Percentiles rank a stretch among this genome's conserved stretches.
Evolutionary conservation across 2,329 filamentous ascomycete species (phyloP).

Genomic region (Penicillium hesseltinei): DNA sequence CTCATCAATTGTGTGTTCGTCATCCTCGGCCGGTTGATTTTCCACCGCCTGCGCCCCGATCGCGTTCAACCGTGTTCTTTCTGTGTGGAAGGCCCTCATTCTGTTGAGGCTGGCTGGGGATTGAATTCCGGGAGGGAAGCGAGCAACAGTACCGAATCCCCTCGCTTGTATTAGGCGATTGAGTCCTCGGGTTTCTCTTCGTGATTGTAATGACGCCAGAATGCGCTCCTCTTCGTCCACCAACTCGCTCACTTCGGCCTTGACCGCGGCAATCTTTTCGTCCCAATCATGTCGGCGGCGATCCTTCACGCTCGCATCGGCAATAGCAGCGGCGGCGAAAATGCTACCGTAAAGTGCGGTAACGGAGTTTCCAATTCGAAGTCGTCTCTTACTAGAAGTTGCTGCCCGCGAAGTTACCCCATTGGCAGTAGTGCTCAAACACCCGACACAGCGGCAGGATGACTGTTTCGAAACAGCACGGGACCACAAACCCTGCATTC

Average conservation of each 20-base stretch:
- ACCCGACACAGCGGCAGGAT: slow-evolving; percentile 44
- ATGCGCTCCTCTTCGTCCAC: slow-evolving; percentile 41
- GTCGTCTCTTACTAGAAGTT: slow-evolving; percentile 37
- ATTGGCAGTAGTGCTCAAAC: slow-evolving; percentile 37
- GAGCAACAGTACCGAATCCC: slow-evolving; percentile 25
- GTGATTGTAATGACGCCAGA: slow-evolving; percentile 31
- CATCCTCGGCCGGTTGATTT: slow-evolving; percentile 2
- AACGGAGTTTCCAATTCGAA: slow-evolving; percentile 44
- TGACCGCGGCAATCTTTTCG: slow-evolving; percentile 44
- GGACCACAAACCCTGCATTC: slow-evolving; percentile 48
- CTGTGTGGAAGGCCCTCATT: slow-evolving; percentile 21
- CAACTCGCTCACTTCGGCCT: slow-evolving; percentile 41
- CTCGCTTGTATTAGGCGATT: slow-evolving; percentile 25
- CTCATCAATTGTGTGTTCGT: slow-evolving; percentile 14
- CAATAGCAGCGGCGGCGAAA: slow-evolving; percentile 43
- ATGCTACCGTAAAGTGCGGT: slow-evolving; percentile 47
- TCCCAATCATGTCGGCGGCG: slow-evolving; percentile 41
- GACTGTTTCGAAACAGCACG: slow-evolving; percentile 40
- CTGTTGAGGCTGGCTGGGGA: slow-evolving; percentile 13
- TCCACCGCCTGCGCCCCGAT: slow-evolving; percentile 12
- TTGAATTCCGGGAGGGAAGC: slow-evolving; percentile 7
- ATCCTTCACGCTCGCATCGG: slow-evolving; percentile 42
- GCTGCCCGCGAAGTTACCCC: slow-evolving; percentile 37
- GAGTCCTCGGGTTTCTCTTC: slow-evolving; percentile 20
- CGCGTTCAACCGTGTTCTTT: slow-evolving; percentile 7